A percentile compares a stretch with the other conserved stretches of the same genome.
Evolutionary conservation across 257 asterid species (phyloP).

Genomic region (Ballota nigra): DNA sequence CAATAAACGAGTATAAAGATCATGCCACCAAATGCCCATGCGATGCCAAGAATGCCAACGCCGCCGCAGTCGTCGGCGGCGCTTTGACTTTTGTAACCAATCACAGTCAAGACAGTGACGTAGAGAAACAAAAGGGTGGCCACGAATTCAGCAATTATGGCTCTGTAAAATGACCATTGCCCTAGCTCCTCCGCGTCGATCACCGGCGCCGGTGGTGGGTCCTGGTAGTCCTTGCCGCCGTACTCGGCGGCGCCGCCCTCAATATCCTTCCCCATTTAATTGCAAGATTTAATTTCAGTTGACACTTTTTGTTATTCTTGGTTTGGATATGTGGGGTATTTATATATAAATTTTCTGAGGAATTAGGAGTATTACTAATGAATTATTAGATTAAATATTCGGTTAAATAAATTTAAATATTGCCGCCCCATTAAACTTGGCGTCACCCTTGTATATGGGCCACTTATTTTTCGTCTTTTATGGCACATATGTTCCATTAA

Average conservation of each 20-base stretch:
- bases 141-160: conserved; percentile 64
- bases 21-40: conserved; percentile 93
- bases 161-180: conserved; percentile 71
- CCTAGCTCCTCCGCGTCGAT: conserved; percentile 56
- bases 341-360: no score
- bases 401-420: no score
- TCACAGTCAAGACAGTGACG: conserved; percentile 65
- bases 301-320: no score
- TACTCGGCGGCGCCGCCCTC: conserved; percentile 37
- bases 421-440: neutral
- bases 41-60: conserved; percentile 77
- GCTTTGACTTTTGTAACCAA: conserved; percentile 64
- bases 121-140: conserved; percentile 69
- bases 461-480: neutral
- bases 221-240: conserved; percentile 59
- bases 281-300: no score
- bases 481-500: no score
- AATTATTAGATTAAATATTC: no score
- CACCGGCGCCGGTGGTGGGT: conserved; percentile 67
- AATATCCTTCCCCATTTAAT: neutral
- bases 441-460: neutral
- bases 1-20: conserved; percentile 77
- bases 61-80: conserved; percentile 60
- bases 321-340: neutral
- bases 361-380: no score